Base-by-base conservation (phyloP, 2,329 filamentous ascomycete genomes). In the Alternaria tenuissima region DNA sequence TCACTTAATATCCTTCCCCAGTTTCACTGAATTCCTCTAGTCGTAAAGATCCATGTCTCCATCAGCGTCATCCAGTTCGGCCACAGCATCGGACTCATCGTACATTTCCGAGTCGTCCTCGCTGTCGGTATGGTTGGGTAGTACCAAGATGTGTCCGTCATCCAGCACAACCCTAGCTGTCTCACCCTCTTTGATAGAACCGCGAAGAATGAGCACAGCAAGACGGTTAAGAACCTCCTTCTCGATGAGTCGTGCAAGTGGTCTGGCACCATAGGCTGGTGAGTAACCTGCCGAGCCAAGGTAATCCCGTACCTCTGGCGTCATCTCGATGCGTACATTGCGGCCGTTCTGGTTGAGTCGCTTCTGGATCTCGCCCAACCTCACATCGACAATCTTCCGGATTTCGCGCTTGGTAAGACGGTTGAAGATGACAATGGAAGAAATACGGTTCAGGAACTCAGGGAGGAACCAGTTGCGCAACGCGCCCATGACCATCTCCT, bases 371-470 rank as follows among this genome's bases (percentile, higher is more conserved):
- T 99, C 95, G 3, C 65, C 61, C 34, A 99, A 85, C 44, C 95
- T 91, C 22, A 99, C 85, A 75, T 99, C 95, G 62, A 99, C 95
- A 76, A 99, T 98, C 82, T 88, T 93, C 75, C 95, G 90, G 73
- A 99, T 99, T 81, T 99, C 95, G 58, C 81, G 84, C 77, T 89
- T 91, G 4, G 92, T 94, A 57, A 99, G 90, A 48, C 95, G 91
- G 85, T 99, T 99, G 88, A 99, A 99, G 82, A 99, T 97, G 81
- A 99, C 94, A 55, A 90, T 92, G 62, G 91, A 95, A 81, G 88
- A 94, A 84, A 99, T 98, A 77, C 95, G 92, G 86, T 99, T 99
- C 67, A 99, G 88, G 85, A 99, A 99, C 76, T 99, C 95, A 32
- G 95, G 95, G 2, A 99, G 85, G 88, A 99, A 99, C 84, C 96